Evolutionary conservation across 192 early-diverging fungal genomes (phyloP).

Genomic region (Powellomyces hirtus): DNA sequence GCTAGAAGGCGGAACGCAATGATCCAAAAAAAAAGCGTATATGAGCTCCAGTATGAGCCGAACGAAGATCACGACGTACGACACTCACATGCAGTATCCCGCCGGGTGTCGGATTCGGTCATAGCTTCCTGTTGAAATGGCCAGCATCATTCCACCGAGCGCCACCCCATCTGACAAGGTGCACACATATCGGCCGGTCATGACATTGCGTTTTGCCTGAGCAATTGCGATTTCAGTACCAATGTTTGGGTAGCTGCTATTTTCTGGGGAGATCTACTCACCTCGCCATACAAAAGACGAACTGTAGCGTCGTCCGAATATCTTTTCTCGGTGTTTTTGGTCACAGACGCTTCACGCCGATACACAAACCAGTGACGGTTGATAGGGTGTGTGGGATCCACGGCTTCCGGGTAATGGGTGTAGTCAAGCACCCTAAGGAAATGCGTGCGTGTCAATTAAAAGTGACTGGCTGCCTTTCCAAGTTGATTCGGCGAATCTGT

Average conservation of each 20-base stretch:
- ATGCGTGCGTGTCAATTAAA: too few relatives aligned
- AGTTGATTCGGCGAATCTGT: too few relatives aligned
- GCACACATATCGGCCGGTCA: constrained; percentile 51
- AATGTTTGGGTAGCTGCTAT: not conserved
- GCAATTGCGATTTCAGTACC: not conserved
- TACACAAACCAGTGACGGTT: constrained; percentile 59
- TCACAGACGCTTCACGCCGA: constrained; percentile 46
- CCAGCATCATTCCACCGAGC: constrained; percentile 49
- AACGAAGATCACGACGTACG: not conserved
- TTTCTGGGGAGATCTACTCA: not conserved
- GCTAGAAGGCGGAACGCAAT: not conserved
- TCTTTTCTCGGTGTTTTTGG: constrained; percentile 30
- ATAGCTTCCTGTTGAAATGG: constrained; percentile 41
- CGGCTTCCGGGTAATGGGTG: constrained; percentile 57
- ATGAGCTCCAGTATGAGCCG: not conserved
- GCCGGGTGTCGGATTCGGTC: constrained; percentile 36
- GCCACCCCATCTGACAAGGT: constrained; percentile 40
- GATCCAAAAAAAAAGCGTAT: not conserved
- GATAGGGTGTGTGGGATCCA: constrained; percentile 45
- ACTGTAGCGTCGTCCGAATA: constrained; percentile 38
- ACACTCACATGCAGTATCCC: constrained; percentile 44
- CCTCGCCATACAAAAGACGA: constrained; percentile 54
- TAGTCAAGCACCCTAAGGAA: constrained; percentile 53
- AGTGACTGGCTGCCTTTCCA: too few relatives aligned
- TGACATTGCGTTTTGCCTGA: constrained; percentile 54